Conservation (phyloP, 1,139 yeast species). For the Lodderomyces theae region DNA sequence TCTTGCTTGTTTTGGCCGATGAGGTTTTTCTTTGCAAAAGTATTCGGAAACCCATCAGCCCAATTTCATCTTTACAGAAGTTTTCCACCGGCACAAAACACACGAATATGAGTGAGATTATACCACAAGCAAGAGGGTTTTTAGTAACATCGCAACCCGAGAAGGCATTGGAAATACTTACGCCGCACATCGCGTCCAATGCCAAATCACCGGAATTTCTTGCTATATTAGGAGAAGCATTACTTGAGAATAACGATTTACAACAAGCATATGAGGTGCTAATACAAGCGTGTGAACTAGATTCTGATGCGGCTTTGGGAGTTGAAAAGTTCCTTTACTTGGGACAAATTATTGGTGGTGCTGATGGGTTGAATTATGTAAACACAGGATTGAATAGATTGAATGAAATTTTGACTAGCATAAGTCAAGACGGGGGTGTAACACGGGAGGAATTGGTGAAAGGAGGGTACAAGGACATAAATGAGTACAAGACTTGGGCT, state of each 20-base stretch:
- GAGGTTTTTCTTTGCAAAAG: no score
- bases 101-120: constrained; percentile 14
- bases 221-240: constrained; percentile 64
- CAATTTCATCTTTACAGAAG: no score
- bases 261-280: constrained; percentile 73
- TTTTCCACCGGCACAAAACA: no score
- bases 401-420: constrained; percentile 36
- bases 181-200: constrained; percentile 27
- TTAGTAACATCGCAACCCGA: constrained; percentile 41
- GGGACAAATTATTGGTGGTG: constrained; percentile 88
- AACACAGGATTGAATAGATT: constrained; percentile 61
- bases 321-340: constrained; percentile 81
- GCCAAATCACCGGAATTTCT: constrained; percentile 33
- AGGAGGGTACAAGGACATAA: constrained; percentile 24
- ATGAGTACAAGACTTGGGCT: constrained; percentile 35
- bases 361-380: constrained; percentile 66
- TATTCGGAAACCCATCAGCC: no score
- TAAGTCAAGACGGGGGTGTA: constrained; percentile 8
- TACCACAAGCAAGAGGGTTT: constrained; percentile 29
- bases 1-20: no score
- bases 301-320: constrained; percentile 62
- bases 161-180: constrained; percentile 36
- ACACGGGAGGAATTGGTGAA: constrained; percentile 8
- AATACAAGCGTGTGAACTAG: constrained; percentile 62
- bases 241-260: constrained; percentile 74